Conservation (phyloP, 371 early-diverging fungal species). For the Actinomortierella ambigua region DNA sequence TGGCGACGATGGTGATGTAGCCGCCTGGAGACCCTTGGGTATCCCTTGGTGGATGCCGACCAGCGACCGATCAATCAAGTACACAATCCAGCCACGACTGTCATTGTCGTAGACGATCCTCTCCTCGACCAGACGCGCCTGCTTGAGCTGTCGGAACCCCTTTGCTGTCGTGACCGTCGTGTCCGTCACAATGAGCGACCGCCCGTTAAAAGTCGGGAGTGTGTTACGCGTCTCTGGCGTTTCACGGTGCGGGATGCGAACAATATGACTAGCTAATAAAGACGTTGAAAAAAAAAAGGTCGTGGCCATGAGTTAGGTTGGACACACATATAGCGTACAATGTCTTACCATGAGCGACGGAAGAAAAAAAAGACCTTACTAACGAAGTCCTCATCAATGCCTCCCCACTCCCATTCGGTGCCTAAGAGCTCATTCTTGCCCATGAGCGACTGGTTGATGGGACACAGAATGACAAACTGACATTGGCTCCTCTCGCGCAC, state of each 20-base stretch:
- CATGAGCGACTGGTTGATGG: slow-evolving; percentile 31
- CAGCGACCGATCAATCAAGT: slow-evolving; percentile 41
- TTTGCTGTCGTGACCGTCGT: slow-evolving; percentile 44
- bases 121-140: slow-evolving; percentile 37
- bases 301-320: slow-evolving; percentile 1
- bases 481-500: slow-evolving; percentile 23
- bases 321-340: neutral
- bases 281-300: neutral
- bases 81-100: slow-evolving; percentile 31
- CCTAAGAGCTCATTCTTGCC: slow-evolving; percentile 19
- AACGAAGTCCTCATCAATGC: slow-evolving; percentile 44
- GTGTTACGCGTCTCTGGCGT: slow-evolving; percentile 17
- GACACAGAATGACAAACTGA: slow-evolving; percentile 37
- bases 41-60: slow-evolving; percentile 14
- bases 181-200: slow-evolving; percentile 32
- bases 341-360: neutral
- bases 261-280: slow-evolving; percentile 32
- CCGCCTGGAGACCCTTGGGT: slow-evolving; percentile 5
- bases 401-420: slow-evolving; percentile 44
- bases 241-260: slow-evolving; percentile 24
- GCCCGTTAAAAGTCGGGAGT: slow-evolving; percentile 27
- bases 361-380: slow-evolving; percentile 10
- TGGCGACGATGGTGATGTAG: slow-evolving; percentile 5
- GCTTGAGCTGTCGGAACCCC: slow-evolving; percentile 34
- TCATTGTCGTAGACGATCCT: slow-evolving; percentile 43